Evolutionary conservation across 208 protist genomes (phyloP).

Genomic region (Wallacemonas collosoma): DNA sequence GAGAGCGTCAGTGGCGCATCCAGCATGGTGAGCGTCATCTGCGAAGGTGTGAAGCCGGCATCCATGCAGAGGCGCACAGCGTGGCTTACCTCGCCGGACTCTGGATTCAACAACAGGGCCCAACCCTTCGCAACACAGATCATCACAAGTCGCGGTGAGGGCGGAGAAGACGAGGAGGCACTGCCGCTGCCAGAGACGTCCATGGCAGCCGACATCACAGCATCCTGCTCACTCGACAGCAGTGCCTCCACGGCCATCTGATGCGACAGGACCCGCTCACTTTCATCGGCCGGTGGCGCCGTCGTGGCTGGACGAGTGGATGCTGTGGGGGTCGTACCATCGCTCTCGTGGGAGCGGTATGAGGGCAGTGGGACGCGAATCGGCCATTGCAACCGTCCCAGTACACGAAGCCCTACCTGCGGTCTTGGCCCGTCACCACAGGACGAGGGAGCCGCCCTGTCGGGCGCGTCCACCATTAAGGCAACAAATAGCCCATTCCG

Average conservation of each 20-base stretch:
- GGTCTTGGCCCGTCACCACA: background rate
- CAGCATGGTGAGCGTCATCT: background rate
- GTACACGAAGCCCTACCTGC: background rate
- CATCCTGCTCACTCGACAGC: conserved; percentile 10
- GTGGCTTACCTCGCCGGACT: conserved; percentile 3
- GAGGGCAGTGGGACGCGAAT: no score
- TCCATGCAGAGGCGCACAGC: background rate
- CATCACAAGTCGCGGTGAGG: background rate
- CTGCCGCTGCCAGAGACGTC: no score
- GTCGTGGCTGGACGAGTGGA: no score
- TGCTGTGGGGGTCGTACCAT: no score
- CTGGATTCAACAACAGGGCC: background rate
- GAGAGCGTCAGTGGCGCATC: background rate
- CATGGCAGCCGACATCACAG: background rate
- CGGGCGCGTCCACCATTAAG: background rate
- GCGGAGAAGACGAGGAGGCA: background rate
- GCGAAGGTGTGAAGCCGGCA: background rate
- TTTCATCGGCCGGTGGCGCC: no score
- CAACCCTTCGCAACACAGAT: conserved; percentile 2
- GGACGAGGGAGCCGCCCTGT: background rate
- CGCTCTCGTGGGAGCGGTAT: no score
- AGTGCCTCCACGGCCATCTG: background rate
- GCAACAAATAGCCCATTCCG: conserved; percentile 1
- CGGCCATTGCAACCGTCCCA: conserved; percentile 7
- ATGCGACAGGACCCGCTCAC: background rate